Evolutionary conservation across 257 asterid genomes (phyloP), one percentile per base, ranked within the genome.

Genomic region (Ajuga chamaepitys): DNA sequence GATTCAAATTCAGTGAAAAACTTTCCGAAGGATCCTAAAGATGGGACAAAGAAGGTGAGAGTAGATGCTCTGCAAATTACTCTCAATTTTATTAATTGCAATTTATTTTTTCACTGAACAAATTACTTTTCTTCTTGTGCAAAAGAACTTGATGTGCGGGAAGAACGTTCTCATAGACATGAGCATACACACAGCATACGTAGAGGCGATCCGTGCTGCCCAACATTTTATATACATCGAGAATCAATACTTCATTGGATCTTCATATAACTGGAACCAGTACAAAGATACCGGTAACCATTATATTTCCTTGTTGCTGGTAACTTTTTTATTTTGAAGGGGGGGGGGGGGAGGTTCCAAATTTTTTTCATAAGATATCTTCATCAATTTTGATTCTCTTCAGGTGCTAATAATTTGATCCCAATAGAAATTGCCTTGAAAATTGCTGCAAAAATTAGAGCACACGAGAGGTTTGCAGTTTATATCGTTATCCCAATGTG

Each of bases 191-290:
- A 78, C 98, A 20, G 97, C 99, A 44, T 94, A 94, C 37, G 81
- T 94, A 47, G 85, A 83, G 77, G 98, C 98, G 32, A 94, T 94
- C 57, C 97, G 99, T 58, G 77, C 95, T 59, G 98, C 99, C 62
- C 99, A 94, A 58, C 97, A 86, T 78, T 94, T 72, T 81, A 82
- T 94, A 70, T 94, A 94, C 77, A 85, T 94, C 12, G 99, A 94
- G 71, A 94, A 94, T 78, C 99, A 94, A 77, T 94, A 94, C 84
- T 94, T 94, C 82, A 88, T 94, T 13, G 99, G 99, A 48, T 90
- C 99, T 45, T 94, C 99, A 0, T 94, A 77, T 71, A 88, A 86
- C 76, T 94, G 99, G 99, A 80, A 62, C 78, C 87, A 85, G 35
- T 62, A 94, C 78, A 94, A 58, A 75, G 95, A 90, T 67, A 63